Evolutionary conservation across 768 basidiomycete genomes (phyloP), one percentile per base, ranked within the genome.

Genomic region (Termitomyces heimii): DNA sequence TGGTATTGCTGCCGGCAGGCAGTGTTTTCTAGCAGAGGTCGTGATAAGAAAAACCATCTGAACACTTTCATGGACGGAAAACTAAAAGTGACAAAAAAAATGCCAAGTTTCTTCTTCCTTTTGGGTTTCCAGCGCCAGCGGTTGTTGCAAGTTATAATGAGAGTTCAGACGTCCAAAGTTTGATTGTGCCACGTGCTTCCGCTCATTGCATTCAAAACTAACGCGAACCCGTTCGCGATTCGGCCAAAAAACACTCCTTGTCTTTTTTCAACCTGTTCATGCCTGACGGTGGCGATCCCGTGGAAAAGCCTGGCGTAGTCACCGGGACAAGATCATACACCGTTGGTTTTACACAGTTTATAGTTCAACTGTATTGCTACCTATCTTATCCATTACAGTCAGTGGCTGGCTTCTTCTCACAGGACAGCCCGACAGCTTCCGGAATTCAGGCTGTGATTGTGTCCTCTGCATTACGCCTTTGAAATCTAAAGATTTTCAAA

Each of bases 331-430:
- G 37, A 52, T 39, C 37, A 29, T 52, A 52, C 13, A 52, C 26
- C 16, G 51, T 52, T 24, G 12, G 29, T 42, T 54, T 14, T 45
- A 22, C 4, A 32, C 26, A n/a, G 32, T 12, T 43, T 12, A 24
- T 22, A 12, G 13, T 2, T 9, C 24, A 24, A 35, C 16, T 32
- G 39, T 4, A 40, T 9, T 10, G 31, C 35, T 4, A 1, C 8
- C 10, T 46, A 26, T 20, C 47, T 26, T 12, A 24, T 16, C 42
- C 26, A 43, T 24, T 20, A 32, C 45, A 60, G 60, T 31, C 60
- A 10, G 28, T 57, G 3, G 1, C 34, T 54, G 53, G 56, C 10
- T 61, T 58, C 35, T 61, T 61, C 39, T 20, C 22, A 6, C 60
- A 61, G 29, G 60, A 61, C 35, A 35, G 37, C 14, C 49, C 29